Conservation (phyloP, 2,329 filamentous ascomycete genomes). For the Epicoccum sorghinum region DNA sequence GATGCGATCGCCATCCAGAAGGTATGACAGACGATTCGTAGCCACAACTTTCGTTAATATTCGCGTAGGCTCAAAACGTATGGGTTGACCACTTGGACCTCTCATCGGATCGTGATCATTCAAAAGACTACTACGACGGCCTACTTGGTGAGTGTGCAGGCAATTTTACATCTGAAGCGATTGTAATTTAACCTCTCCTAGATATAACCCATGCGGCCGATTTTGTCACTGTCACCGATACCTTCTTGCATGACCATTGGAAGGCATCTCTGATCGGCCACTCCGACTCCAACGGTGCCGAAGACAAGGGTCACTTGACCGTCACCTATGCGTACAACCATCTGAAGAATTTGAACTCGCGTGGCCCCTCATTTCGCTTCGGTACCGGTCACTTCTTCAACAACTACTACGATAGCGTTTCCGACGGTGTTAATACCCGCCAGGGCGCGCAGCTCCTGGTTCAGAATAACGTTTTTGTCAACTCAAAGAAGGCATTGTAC, state of each 20-base stretch:
- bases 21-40: slow-evolving; percentile 31
- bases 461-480: slow-evolving; percentile 49
- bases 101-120: slow-evolving; percentile 62
- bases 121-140: slow-evolving; percentile 74
- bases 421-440: slow-evolving; percentile 51
- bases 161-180: too few relatives aligned
- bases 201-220: slow-evolving; percentile 68
- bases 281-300: slow-evolving; percentile 62
- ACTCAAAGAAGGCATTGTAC: slow-evolving; percentile 44
- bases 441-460: slow-evolving; percentile 52
- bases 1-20: slow-evolving; percentile 60
- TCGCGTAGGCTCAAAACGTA: slow-evolving; percentile 52
- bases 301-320: slow-evolving; percentile 67
- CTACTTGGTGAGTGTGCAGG: slow-evolving; percentile 53
- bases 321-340: slow-evolving; percentile 72
- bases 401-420: slow-evolving; percentile 51
- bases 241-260: slow-evolving; percentile 64
- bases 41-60: slow-evolving; percentile 46
- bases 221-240: slow-evolving; percentile 64
- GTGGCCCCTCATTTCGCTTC: slow-evolving; percentile 68
- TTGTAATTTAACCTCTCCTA: too few relatives aligned
- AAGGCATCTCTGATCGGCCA: slow-evolving; percentile 65
- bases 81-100: slow-evolving; percentile 75
- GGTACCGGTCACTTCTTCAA: slow-evolving; percentile 69
- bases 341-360: slow-evolving; percentile 69